Evolutionary conservation across 768 basidiomycete species (phyloP), one percentile per base, ranked within the genome.

Genomic region (Lactarius evosmus): DNA sequence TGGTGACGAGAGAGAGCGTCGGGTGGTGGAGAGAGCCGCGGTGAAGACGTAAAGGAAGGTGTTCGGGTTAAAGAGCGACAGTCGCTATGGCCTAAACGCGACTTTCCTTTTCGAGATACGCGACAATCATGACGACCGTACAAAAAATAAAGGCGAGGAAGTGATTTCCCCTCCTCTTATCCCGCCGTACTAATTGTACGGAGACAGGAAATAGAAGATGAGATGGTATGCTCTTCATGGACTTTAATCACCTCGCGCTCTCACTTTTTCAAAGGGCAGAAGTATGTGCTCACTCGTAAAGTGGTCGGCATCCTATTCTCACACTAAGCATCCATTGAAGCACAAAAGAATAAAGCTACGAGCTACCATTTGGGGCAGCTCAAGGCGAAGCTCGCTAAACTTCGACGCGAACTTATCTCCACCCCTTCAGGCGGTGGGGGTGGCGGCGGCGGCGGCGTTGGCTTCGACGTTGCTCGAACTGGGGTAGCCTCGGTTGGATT

Each of bases 381-480:
- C 74, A 98, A 98, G 76, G 96, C 97, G 61, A 99, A 99, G 75
- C 87, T 99, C 58, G 97, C 97, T 56, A 99, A 99, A 75, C 88
- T 98, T 52, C 83, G 93, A 66, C 85, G 97, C 62, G 97, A 99
- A 74, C 85, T 99, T 60, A 94, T 99, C 69, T 80, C 84, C 11
- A 87, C 91, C 0, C 79, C 89, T 4, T 75, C 82, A 22, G 86
- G 87, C 36, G 82, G 92, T 25, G 88, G 93, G 11, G 95, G 95
- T 0, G 95, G 95, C 0, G 94, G 95, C 0, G 94, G 91, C 0
- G 87, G 83, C 1, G 96, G 95, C 32, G 68, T 93, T 12, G 97
- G 97, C 49, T 99, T 99, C 79, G 97, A 99, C 82, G 97, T 99
- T 40, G 96, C 96, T 46, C 83, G 94, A 74, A 99, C 97, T 19